These are phyloP conservation scores for Heritiera fomes DNA, from an alignment of 345 rosid genomes.

Conservation along the genomic window DNA sequence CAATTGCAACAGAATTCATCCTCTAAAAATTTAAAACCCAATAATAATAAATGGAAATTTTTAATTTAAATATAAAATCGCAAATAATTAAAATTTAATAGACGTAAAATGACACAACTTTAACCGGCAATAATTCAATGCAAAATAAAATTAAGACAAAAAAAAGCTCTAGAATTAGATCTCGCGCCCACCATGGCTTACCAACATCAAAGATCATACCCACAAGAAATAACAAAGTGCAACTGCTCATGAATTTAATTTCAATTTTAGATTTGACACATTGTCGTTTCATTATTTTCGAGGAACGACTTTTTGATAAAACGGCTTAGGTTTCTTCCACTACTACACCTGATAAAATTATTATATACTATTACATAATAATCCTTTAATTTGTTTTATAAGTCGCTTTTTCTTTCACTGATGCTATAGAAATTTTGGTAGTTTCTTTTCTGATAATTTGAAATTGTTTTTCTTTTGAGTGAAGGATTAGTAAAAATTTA, in stretches of 20 bases:
- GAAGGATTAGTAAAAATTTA: too few relatives aligned
- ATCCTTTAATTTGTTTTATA: background rate
- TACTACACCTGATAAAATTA: background rate
- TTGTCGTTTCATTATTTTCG: background rate
- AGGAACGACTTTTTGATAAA: background rate
- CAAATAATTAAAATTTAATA: too few relatives aligned
- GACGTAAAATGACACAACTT: too few relatives aligned
- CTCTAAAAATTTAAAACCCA: too few relatives aligned
- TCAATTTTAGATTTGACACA: too few relatives aligned
- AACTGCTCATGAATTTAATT: background rate
- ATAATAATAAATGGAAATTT: too few relatives aligned
- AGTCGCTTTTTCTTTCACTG: background rate
- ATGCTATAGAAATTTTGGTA: background rate
- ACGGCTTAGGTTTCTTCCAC: background rate
- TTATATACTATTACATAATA: background rate
- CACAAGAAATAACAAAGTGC: slow-evolving; percentile 29
- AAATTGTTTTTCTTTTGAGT: too few relatives aligned
- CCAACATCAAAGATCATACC: slow-evolving; percentile 20
- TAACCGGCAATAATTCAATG: background rate
- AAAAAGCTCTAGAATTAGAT: background rate
- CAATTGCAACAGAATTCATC: too few relatives aligned
- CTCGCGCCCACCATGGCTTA: background rate
- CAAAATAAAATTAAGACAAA: background rate
- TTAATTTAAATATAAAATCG: too few relatives aligned
- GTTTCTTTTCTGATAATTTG: too few relatives aligned